These are phyloP conservation scores for Fraxinus cuspidata DNA, from an alignment of 257 asterid genomes.

Conservation along the genomic window DNA sequence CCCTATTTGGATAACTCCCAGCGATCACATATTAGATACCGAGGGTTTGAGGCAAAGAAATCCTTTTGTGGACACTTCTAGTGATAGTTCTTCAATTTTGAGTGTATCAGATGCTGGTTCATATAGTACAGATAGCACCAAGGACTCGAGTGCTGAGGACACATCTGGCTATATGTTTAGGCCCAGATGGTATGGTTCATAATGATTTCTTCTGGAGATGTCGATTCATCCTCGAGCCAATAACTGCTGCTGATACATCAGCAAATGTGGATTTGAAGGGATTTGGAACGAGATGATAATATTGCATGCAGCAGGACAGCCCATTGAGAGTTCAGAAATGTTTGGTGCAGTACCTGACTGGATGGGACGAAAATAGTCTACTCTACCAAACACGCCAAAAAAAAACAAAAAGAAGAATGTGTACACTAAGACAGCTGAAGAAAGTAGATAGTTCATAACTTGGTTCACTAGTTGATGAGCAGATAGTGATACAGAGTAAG, in stretches of 20 bases:
- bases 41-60: slow-evolving; percentile 28
- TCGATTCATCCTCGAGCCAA: slow-evolving; percentile 6
- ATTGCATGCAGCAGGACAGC: slow-evolving; percentile 5
- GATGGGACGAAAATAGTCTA: not conserved
- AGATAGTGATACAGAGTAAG: slow-evolving; percentile 9
- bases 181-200: slow-evolving; percentile 38
- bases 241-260: not conserved
- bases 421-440: slow-evolving; percentile 38
- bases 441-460: slow-evolving; percentile 24
- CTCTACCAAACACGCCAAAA: not conserved
- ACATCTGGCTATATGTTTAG: slow-evolving; percentile 53
- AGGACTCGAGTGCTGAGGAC: slow-evolving; percentile 56
- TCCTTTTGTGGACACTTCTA: slow-evolving; percentile 38
- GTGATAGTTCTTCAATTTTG: slow-evolving; percentile 61
- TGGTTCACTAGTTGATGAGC: slow-evolving; percentile 2
- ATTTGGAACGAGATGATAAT: not conserved
- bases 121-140: slow-evolving; percentile 59
- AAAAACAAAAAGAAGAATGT: not conserved
- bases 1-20: slow-evolving; percentile 9
- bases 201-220: not conserved
- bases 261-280: slow-evolving; percentile 12
- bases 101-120: slow-evolving; percentile 58
- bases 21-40: not conserved
- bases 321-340: slow-evolving; percentile 16
- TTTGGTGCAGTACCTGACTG: slow-evolving; percentile 3